Evolutionary conservation across 1,139 yeast genomes (phyloP).

Genomic region (Pichiaceae sp.): DNA sequence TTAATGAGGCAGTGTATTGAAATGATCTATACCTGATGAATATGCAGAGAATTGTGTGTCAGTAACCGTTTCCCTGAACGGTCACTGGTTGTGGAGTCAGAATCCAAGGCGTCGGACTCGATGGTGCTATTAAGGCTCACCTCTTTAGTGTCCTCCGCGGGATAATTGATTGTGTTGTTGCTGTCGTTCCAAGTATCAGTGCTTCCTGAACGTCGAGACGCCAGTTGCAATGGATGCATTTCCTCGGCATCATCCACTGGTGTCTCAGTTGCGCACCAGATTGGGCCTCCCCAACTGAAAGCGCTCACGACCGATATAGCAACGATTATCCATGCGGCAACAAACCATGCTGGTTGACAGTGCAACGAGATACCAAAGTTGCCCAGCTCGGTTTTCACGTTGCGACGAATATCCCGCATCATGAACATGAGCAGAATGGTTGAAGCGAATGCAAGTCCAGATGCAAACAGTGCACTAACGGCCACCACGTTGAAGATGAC

Average conservation of each 20-base stretch:
- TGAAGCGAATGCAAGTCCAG: conserved; percentile 9
- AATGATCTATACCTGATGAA: no score
- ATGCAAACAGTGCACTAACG: conserved; percentile 24
- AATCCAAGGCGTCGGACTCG: no score
- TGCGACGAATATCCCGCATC: conserved; percentile 21
- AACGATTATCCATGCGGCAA: conserved; percentile 28
- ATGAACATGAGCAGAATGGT: conserved; percentile 23
- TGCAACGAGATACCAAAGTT: conserved; percentile 37
- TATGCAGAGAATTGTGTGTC: no score
- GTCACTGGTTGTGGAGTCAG: no score
- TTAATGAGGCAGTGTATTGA: no score
- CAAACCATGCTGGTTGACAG: conserved; percentile 35
- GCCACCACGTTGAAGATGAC: conserved; percentile 20
- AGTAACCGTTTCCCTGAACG: no score
- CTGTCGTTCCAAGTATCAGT: no score
- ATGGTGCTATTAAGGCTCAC: no score
- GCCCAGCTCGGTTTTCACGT: conserved; percentile 29
- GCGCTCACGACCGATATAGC: conserved; percentile 22
- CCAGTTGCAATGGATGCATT: no score
- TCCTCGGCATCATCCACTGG: not conserved
- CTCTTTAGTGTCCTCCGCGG: no score
- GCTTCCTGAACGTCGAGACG: no score
- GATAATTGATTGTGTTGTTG: no score
- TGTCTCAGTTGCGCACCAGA: conserved; percentile 29
- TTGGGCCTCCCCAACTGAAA: conserved; percentile 33